These are phyloP conservation scores for Calonectria naviculata DNA, from an alignment of 2,329 filamentous ascomycete species.

Conservation along the genomic window DNA sequence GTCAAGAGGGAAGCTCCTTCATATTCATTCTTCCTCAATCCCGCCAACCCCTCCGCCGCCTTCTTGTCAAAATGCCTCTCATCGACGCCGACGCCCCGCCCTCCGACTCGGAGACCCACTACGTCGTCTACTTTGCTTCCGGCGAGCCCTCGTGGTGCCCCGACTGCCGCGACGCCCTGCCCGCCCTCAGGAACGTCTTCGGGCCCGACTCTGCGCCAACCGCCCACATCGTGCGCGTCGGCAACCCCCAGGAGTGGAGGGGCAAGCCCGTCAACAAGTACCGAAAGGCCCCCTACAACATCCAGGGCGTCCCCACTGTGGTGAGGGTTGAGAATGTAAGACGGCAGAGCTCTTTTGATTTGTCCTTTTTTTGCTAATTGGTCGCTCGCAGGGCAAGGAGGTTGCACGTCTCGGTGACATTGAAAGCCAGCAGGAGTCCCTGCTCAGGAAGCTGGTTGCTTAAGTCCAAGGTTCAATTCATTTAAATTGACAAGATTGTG, in stretches of 20 bases:
- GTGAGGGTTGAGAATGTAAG: conserved; percentile 40
- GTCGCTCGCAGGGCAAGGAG: conserved; percentile 34
- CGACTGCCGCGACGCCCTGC: conserved; percentile 40
- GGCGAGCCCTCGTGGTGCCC: conserved; percentile 45
- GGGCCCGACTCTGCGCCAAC: conserved; percentile 34
- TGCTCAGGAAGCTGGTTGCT: conserved; percentile 34
- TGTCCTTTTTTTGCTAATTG: background rate
- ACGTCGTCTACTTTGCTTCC: conserved; percentile 45
- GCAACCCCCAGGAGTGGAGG: conserved; percentile 37
- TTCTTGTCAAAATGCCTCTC: conserved; percentile 39
- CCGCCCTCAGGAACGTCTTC: conserved; percentile 39
- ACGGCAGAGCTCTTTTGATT: background rate
- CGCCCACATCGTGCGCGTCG: conserved; percentile 41
- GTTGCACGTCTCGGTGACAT: conserved; percentile 38
- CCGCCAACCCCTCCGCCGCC: no score
- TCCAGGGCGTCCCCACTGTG: conserved; percentile 41
- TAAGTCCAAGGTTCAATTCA: background rate
- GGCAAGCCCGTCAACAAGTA: conserved; percentile 40
- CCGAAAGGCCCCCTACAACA: conserved; percentile 36
- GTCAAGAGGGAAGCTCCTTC: background rate
- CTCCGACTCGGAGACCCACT: conserved; percentile 37
- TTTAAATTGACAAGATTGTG: background rate
- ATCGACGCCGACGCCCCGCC: conserved; percentile 39
- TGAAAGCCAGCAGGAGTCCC: conserved; percentile 42
- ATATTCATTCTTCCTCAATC: background rate